Conservation (phyloP, 345 rosid genomes). For the Brassica nigra region DNA sequence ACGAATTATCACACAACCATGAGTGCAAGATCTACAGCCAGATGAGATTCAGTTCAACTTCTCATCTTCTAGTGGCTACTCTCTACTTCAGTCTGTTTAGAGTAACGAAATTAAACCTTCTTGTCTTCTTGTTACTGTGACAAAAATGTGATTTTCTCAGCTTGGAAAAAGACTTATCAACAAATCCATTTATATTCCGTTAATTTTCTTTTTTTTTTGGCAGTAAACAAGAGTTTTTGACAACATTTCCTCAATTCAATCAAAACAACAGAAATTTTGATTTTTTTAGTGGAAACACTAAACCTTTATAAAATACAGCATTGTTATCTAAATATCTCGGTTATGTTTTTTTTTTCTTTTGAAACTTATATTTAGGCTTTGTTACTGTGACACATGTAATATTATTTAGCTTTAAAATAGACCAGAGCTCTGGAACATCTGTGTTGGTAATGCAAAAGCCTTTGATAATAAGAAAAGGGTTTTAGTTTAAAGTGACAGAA, state of each 20-base stretch:
- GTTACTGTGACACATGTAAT: not conserved
- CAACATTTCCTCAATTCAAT: not conserved
- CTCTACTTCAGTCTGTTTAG: slow-evolving; percentile 22
- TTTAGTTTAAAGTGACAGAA: not conserved
- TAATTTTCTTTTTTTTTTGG: not conserved
- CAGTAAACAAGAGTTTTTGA: not conserved
- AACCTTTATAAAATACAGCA: not conserved
- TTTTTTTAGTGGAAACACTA: not conserved
- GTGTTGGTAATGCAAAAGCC: not conserved
- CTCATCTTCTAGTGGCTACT: slow-evolving; percentile 8
- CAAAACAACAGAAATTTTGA: not conserved
- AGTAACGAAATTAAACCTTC: slow-evolving; percentile 17
- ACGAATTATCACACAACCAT: slow-evolving; percentile 84
- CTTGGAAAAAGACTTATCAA: slow-evolving; percentile 20
- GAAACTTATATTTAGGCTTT: not conserved
- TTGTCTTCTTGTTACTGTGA: slow-evolving; percentile 1
- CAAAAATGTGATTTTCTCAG: slow-evolving; percentile 23
- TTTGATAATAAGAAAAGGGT: not conserved
- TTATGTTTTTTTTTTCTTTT: too few species aligned
- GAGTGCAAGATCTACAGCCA: slow-evolving; percentile 83
- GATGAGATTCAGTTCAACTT: slow-evolving; percentile 41
- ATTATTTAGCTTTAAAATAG: not conserved
- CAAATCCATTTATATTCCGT: not conserved
- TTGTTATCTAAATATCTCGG: not conserved
- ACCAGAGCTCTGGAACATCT: not conserved